Base-by-base conservation (phyloP, 371 early-diverging fungal genomes). In the Lichtheimia ramosa region DNA sequence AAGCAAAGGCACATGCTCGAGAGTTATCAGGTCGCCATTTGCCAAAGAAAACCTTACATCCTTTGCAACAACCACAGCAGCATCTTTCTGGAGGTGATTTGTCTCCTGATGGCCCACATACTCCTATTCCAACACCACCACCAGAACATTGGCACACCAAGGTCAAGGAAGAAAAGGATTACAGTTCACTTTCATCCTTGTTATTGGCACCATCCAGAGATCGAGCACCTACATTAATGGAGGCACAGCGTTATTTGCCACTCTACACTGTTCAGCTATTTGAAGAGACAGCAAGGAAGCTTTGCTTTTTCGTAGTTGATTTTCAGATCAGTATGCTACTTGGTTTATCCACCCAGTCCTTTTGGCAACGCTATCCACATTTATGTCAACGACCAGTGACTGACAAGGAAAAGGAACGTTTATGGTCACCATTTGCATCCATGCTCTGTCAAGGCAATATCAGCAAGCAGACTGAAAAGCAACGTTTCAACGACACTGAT, bases 401-500 rank as follows among this genome's bases (percentile, higher is more conserved):
- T 2, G 57, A 56, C 5, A 70, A 73, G 3, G 89, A 89, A 49
- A 87, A 89, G 66, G 85, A 85, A 46, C 83, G 85, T n/a, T 66
- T 89, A 18, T 89, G 90, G 90, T 83, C 82, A 25, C 90, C 90
- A 0, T 57, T 89, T 13, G 77, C 88, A 0, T 78, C 77, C 8
- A 89, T 89, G 89, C 68, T 89, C 12, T 74, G 82, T 58, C 48
- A 43, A 69, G 18, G 40, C 43, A 15, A 51, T 49, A 5, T 59
- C 15, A n/a, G 28, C 20, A 59, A 52, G 46, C 52, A 59, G 7
- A 25, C 25, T 59, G 59, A 59, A 39, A 85, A 81, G 59, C 78
- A 72, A 57, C 74, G 74, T 43, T 89, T 89, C 64, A 56, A 85
- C 27, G 70, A 75, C 18, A 75, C 78, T 16, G 74, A 74, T 5